phyloP scores from a whole-genome alignment of 2,329 filamentous ascomycete species.

The Tolypocladium pustulatum region DNA sequence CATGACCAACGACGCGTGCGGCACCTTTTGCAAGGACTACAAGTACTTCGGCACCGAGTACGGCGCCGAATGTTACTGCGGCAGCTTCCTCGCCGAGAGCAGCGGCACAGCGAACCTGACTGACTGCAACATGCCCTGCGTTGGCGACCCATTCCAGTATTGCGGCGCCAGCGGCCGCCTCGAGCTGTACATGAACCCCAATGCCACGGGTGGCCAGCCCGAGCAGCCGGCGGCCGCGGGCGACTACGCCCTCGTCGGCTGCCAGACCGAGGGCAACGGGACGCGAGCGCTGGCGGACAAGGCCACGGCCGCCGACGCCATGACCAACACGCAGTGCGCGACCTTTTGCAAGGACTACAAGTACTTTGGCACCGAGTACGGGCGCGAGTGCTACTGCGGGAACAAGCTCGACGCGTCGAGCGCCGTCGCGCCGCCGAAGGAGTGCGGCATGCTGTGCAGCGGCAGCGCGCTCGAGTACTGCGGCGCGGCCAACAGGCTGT shows the following conservation, averaged over 20 bases:
- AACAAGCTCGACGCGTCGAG: slow-evolving; percentile 16
- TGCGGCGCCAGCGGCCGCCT: slow-evolving; percentile 22
- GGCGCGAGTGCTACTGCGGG: slow-evolving; percentile 27
- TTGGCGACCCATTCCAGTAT: slow-evolving; percentile 19
- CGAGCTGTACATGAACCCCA: slow-evolving; percentile 21
- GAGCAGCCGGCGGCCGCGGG: slow-evolving; percentile 20
- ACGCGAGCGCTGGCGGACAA: slow-evolving; percentile 20
- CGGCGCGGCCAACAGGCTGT: slow-evolving; percentile 27
- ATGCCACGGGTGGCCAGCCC: slow-evolving; percentile 14
- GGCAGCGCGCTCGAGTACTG: slow-evolving; percentile 27
- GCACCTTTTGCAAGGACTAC: slow-evolving; percentile 22
- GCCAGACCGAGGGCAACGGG: slow-evolving; percentile 23
- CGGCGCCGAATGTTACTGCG: slow-evolving; percentile 28
- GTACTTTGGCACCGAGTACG: slow-evolving; percentile 27
- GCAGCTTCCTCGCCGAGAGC: slow-evolving; percentile 16
- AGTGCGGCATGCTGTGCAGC: slow-evolving; percentile 31
- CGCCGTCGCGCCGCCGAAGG: slow-evolving; percentile 14
- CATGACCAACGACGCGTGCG: slow-evolving; percentile 24
- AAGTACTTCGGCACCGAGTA: slow-evolving; percentile 32
- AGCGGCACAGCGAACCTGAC: slow-evolving; percentile 15
- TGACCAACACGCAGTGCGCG: slow-evolving; percentile 23
- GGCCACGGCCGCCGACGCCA: slow-evolving; percentile 12
- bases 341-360: slow-evolving; percentile 18
- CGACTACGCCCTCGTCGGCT: slow-evolving; percentile 22
- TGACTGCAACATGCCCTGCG: slow-evolving; percentile 25